These are phyloP conservation scores for Eucalyptus curtisii DNA, from an alignment of 345 rosid species.

Conservation along the genomic window DNA sequence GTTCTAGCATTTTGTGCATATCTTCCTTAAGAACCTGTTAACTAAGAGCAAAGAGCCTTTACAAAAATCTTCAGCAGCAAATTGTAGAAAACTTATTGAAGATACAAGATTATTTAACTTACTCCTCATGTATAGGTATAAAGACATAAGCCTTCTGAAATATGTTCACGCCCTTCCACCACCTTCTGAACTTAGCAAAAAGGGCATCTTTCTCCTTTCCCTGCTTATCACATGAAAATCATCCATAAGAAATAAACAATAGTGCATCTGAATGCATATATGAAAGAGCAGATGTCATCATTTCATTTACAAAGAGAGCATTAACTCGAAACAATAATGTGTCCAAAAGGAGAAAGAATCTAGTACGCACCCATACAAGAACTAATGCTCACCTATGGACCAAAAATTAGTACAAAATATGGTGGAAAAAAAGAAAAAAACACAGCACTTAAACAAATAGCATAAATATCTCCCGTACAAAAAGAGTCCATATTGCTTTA, in stretches of 20 bases:
- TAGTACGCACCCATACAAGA: background rate
- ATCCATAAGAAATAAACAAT: background rate
- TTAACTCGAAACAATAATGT: background rate
- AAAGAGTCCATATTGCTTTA: background rate
- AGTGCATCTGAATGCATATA: background rate
- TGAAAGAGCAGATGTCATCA: background rate
- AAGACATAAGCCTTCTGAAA: conserved; percentile 81
- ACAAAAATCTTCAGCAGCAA: background rate
- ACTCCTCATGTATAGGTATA: conserved; percentile 92
- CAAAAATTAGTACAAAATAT: background rate
- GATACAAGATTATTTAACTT: conserved; percentile 11
- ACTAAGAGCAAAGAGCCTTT: background rate
- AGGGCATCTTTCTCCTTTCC: conserved; percentile 41
- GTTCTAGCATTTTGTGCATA: background rate
- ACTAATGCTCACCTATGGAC: background rate
- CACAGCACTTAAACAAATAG: background rate
- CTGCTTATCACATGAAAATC: conserved; percentile 6
- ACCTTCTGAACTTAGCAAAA: conserved; percentile 79
- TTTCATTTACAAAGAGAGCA: background rate
- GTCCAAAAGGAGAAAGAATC: background rate
- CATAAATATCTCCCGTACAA: background rate
- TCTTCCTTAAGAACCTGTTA: background rate
- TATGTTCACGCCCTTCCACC: conserved; percentile 91
- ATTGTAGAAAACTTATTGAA: background rate
- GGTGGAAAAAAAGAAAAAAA: background rate